phyloP scores from a whole-genome alignment of 1,284 basidiomycete species.

The Trametes sp. region DNA sequence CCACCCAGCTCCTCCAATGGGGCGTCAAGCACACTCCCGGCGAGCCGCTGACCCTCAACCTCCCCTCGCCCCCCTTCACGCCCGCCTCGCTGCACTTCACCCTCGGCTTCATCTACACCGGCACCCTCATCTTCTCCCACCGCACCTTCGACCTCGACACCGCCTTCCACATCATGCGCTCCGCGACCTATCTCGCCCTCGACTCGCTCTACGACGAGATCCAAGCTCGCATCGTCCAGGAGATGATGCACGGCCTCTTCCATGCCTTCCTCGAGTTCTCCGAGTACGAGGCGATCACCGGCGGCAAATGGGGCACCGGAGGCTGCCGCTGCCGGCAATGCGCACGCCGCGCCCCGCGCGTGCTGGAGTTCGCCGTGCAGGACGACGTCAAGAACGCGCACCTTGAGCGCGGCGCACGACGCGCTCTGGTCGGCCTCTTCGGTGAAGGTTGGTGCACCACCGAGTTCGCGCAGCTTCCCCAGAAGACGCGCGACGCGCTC shows the following conservation, averaged over 20 bases:
- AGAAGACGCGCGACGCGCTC: conserved; percentile 70
- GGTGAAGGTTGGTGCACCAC: conserved; percentile 86
- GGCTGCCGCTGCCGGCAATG: conserved; percentile 87
- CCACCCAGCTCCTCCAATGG: conserved; percentile 72
- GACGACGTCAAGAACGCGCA: conserved; percentile 79
- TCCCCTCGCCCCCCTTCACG: conserved; percentile 95
- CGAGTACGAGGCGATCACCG: conserved; percentile 75
- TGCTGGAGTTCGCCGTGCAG: conserved; percentile 79
- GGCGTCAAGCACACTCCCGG: conserved; percentile 47
- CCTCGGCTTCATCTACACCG: conserved; percentile 93
- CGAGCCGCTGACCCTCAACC: conserved; percentile 66
- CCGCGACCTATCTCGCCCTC: conserved; percentile 84
- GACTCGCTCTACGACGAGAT: conserved; percentile 81
- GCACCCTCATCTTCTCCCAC: conserved; percentile 92
- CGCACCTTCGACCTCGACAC: conserved; percentile 93
- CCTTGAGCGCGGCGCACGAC: conserved; percentile 74
- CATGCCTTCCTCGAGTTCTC: conserved; percentile 81
- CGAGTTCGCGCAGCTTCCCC: conserved; percentile 78
- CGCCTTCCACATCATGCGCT: conserved; percentile 88
- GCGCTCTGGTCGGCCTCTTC: conserved; percentile 81
- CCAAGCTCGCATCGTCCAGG: conserved; percentile 82
- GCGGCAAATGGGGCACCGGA: conserved; percentile 76
- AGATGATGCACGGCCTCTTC: conserved; percentile 90
- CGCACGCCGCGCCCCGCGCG: conserved; percentile 76
- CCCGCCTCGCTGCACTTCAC: conserved; percentile 95